phyloP scores from a whole-genome alignment of 495 filamentous ascomycete species.

The Viridothelium virens region DNA sequence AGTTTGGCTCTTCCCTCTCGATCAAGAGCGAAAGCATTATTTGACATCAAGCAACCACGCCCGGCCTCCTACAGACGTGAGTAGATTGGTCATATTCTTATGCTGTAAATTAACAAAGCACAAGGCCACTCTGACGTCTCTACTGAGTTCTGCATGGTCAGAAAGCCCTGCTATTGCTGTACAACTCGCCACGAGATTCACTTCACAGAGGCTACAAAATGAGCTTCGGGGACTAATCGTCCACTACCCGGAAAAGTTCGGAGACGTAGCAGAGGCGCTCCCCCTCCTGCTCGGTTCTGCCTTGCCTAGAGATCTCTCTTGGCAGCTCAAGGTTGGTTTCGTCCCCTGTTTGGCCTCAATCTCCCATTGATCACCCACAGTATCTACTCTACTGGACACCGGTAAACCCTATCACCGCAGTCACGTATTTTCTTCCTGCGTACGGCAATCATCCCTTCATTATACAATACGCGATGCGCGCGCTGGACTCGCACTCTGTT shows the following conservation, averaged over 20 bases:
- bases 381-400: conserved; percentile 92
- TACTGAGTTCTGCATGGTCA: conserved; percentile 75
- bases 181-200: conserved; percentile 71
- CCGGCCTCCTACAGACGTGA: conserved; percentile 48
- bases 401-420: conserved; percentile 84
- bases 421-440: conserved; percentile 85
- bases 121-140: conserved; percentile 46
- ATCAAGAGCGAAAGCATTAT: conserved; percentile 55
- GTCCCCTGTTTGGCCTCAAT: not conserved
- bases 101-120: conserved; percentile 14
- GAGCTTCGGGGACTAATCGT: conserved; percentile 74
- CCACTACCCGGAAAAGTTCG: conserved; percentile 71
- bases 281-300: conserved; percentile 68
- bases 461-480: conserved; percentile 94
- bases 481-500: conserved; percentile 83
- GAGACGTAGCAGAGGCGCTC: conserved; percentile 70
- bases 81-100: conserved; percentile 17
- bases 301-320: conserved; percentile 68
- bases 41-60: conserved; percentile 38
- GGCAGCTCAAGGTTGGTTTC: conserved; percentile 67
- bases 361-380: conserved; percentile 42
- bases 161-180: conserved; percentile 77
- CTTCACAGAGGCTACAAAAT: conserved; percentile 58
- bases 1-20: conserved; percentile 84
- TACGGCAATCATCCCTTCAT: conserved; percentile 94